Percentiles rank a stretch among this genome's conserved stretches.
Conservation (phyloP, 2,329 filamentous ascomycete genomes). For the Rasamsonia emersonii region DNA sequence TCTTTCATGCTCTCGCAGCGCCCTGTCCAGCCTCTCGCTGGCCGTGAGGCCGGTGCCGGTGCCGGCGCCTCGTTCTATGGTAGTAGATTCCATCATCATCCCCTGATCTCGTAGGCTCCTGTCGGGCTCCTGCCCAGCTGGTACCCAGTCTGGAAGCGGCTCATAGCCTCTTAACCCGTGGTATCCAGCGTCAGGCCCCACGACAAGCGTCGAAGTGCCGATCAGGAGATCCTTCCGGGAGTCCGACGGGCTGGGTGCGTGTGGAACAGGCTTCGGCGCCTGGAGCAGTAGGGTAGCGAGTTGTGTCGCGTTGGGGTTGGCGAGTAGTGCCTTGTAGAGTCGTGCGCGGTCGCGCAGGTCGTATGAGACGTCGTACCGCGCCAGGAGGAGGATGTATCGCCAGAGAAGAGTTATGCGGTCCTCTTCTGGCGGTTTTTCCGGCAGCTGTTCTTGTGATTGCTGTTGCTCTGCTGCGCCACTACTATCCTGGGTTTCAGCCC, state of each 20-base stretch:
- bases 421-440: conserved; percentile 21
- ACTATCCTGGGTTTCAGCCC: conserved; percentile 20
- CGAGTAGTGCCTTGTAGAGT: conserved; percentile 76
- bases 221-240: conserved; percentile 67
- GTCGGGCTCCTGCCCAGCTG: conserved; percentile 70
- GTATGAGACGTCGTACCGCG: conserved; percentile 89
- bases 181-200: conserved; percentile 65
- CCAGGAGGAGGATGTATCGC: conserved; percentile 74
- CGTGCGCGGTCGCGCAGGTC: conserved; percentile 87
- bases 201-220: conserved; percentile 75
- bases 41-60: conserved; percentile 26
- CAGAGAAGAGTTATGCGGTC: conserved; percentile 70
- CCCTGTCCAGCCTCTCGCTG: conserved; percentile 35
- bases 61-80: conserved; percentile 13
- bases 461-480: conserved; percentile 15
- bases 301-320: conserved; percentile 65
- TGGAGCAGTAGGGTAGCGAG: conserved; percentile 84
- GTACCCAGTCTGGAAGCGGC: conserved; percentile 74
- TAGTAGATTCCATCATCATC: conserved; percentile 21
- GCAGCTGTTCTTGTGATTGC: conserved; percentile 23
- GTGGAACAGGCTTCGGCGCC: conserved; percentile 88
- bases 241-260: conserved; percentile 82
- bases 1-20: conserved; percentile 33
- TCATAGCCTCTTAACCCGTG: conserved; percentile 73
- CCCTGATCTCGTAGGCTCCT: conserved; percentile 59